phyloP scores from a whole-genome alignment of 1,284 basidiomycete genomes.

The Leccinum olivaceoglutinosum region DNA sequence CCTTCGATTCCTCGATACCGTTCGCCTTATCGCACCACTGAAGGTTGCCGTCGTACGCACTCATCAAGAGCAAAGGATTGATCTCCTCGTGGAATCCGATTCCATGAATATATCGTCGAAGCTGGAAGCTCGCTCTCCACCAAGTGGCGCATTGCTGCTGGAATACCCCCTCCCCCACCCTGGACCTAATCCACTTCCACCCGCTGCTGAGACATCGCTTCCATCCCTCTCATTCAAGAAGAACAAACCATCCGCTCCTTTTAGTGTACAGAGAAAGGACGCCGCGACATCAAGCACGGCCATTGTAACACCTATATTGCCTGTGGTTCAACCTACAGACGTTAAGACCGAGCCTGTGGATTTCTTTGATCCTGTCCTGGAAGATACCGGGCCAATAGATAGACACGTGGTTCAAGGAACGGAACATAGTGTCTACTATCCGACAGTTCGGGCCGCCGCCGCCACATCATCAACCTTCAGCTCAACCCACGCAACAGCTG shows the following conservation, averaged over 20 bases:
- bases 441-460: no score
- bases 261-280: constrained; percentile 12
- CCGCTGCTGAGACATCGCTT: constrained; percentile 23
- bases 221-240: constrained; percentile 42
- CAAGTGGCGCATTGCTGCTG: constrained; percentile 42
- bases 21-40: constrained; percentile 11
- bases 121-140: constrained; percentile 38
- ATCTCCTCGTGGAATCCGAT: constrained; percentile 27
- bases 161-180: constrained; percentile 28
- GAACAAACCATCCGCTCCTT: constrained; percentile 19
- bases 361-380: no score
- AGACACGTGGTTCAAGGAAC: no score
- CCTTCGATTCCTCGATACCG: not conserved
- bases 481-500: no score
- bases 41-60: constrained; percentile 20
- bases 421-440: no score
- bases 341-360: no score
- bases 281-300: not conserved
- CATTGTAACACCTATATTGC: no score
- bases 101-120: constrained; percentile 19
- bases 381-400: no score
- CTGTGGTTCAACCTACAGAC: no score
- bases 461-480: no score
- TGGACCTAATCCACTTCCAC: constrained; percentile 26
- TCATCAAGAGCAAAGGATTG: constrained; percentile 27